These are phyloP conservation scores for Ophiosphaerella narmari DNA, from an alignment of 2,329 filamentous ascomycete species.

Conservation along the genomic window DNA sequence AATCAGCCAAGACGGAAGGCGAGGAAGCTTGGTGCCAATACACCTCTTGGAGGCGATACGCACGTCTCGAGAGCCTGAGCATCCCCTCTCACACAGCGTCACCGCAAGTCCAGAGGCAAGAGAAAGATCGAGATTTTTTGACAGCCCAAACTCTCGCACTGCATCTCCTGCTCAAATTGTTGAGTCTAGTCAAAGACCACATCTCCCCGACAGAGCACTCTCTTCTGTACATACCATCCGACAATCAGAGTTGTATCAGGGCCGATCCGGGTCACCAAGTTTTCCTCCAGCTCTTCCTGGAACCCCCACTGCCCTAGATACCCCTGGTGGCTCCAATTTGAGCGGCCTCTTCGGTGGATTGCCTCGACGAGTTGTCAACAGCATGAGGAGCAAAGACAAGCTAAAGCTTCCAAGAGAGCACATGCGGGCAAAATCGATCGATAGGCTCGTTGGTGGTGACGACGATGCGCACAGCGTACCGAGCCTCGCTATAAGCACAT, in stretches of 20 bases:
- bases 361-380: conserved; percentile 53
- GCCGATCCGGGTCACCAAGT: conserved; percentile 42
- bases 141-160: conserved; percentile 45
- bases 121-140: conserved; percentile 42
- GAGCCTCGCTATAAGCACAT: conserved; percentile 66
- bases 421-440: conserved; percentile 64
- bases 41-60: conserved; percentile 60
- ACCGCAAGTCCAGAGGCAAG: conserved; percentile 67
- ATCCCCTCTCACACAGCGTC: conserved; percentile 76
- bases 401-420: conserved; percentile 52
- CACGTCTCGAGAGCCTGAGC: conserved; percentile 61
- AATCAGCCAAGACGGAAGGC: conserved; percentile 59
- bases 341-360: conserved; percentile 53
- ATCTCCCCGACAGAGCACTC: conserved; percentile 46
- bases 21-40: conserved; percentile 63
- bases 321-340: conserved; percentile 48
- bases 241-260: conserved; percentile 43
- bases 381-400: conserved; percentile 48
- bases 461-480: conserved; percentile 68
- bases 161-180: conserved; percentile 44
- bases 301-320: conserved; percentile 51
- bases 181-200: conserved; percentile 30
- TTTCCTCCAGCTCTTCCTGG: conserved; percentile 51
- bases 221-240: conserved; percentile 55
- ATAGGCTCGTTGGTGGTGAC: conserved; percentile 63